Base-by-base conservation (phyloP, 768 basidiomycete species). In the Imleria badia region DNA sequence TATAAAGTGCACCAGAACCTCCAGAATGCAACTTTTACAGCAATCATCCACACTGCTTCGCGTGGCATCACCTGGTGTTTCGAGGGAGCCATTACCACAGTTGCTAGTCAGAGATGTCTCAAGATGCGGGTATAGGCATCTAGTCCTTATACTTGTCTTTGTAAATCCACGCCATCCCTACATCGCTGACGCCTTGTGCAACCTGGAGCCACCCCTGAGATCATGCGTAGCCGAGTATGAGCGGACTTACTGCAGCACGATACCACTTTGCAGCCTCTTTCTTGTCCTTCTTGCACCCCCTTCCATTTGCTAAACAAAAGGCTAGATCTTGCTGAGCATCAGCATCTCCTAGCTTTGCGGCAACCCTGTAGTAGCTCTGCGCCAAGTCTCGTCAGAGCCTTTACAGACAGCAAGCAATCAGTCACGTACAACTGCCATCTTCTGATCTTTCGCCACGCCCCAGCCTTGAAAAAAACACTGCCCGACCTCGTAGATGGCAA, bases 381-480 rank as follows among this genome's bases (percentile, higher is more conserved):
- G 22, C 35, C 29, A 52, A 52, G 23, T 40, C 54, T 15, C 30
- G 19, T 31, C 45, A 51, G 54, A 50, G 31, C 45, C 29, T 49
- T 12, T 23, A 23, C 31, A 51, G 7, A 14, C 26, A 48, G 10
- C 22, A 54, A 44, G 11, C 30, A 22, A 34, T 22, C 39, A 26
- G 11, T 8, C 13, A 80, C 87, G 52, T 67, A 90, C 88, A 23
- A 92, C 85, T 7, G 82, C 91, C 90, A 94, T 91, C 78, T 88
- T 91, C 74, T 89, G 86, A 70, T 95, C 91, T 68, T 91, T 91
- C 29, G 73, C 66, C 13, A 92, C 85, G 9, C 94, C 94, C 92
- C 93, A 95, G 2, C 93, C 94, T 48, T 92, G 90, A 67, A 89
- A 90, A 72, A 94, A 96, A 66, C 91, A 93, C 69, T 92, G 90